phyloP scores from a whole-genome alignment of 2,329 filamentous ascomycete genomes.

The Ceratocystis smalleyi region DNA sequence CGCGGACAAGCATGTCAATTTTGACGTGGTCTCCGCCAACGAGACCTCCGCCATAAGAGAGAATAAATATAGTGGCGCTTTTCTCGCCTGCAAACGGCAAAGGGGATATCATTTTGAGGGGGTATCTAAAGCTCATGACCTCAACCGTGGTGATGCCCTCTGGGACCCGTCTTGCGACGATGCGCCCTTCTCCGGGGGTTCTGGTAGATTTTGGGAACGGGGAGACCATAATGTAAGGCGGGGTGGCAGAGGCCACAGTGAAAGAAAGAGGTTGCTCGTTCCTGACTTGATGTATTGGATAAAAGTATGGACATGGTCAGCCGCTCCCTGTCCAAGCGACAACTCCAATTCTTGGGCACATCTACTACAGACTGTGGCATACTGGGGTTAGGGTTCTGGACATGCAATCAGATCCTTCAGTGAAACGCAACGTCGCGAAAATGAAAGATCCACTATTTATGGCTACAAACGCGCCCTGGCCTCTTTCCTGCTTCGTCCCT shows the following conservation, averaged over 20 bases:
- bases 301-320: too few species aligned
- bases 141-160: slow-evolving; percentile 55
- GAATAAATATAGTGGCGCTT: slow-evolving; percentile 68
- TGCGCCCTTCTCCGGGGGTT: slow-evolving; percentile 59
- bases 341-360: too few species aligned
- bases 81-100: slow-evolving; percentile 46
- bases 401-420: not conserved
- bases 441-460: slow-evolving; percentile 14
- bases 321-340: too few species aligned
- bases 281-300: too few species aligned
- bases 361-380: too few species aligned
- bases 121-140: slow-evolving; percentile 76
- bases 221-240: slow-evolving; percentile 34
- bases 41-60: slow-evolving; percentile 89
- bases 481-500: slow-evolving; percentile 1
- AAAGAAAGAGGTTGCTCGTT: not conserved
- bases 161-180: slow-evolving; percentile 58
- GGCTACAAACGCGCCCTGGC: slow-evolving; percentile 16
- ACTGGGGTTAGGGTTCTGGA: not conserved
- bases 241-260: not conserved
- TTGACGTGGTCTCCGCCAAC: slow-evolving; percentile 74
- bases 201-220: slow-evolving; percentile 64
- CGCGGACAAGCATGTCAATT: slow-evolving; percentile 51
- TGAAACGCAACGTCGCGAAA: slow-evolving; percentile 14
- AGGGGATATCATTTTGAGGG: slow-evolving; percentile 81